Base-by-base conservation (phyloP, 768 basidiomycete species). In the Mycena filopes region DNA sequence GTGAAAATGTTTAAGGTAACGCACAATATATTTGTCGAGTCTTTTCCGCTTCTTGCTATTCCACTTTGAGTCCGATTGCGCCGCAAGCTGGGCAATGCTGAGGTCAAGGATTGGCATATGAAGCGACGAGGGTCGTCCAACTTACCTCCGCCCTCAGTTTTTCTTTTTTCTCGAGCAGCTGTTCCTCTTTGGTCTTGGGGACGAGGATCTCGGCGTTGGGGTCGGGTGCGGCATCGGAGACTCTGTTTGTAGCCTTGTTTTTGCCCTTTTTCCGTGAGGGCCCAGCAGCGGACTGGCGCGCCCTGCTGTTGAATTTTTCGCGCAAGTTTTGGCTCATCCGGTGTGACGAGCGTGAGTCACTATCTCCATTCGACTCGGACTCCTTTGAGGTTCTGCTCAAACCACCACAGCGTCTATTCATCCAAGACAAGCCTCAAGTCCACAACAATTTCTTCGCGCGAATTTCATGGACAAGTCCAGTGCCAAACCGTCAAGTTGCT, bases 21-120 rank as follows among this genome's bases (percentile, higher is more conserved):
- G 71, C 60, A 94, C 95, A 71, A 98, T 96, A 72, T 95, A 99
- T 67, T 94, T 94, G 67, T 98, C 96, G 6, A 99, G 79, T 55
- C 94, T 82, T 75, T 92, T 96, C 80, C 88, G 90, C 80, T 94
- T 96, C 81, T 96, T 96, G 61, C 80, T 86, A 46, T 86, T 91
- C 83, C 93, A 89, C 73, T 91, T 92, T 4, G 86, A 87, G 47
- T 91, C 86, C 11, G 87, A 84, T 75, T 89, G 85, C 29, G 78
- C 76, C 36, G 77, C 75, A 46, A 85, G 78, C 85, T 86, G 49
- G 18, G 21, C 50, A 5, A 36, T 33, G n/a, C 62, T 63, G 23
- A 60, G 46, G 41, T 63, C 51, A 71, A 60, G 60, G 36, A 41
- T 40, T 48, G 55, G 50, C 23, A 25, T 31, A 57, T 29, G 28